phyloP scores from a whole-genome alignment of 129 eudicot genomes.

The Ambrosia trifida region DNA sequence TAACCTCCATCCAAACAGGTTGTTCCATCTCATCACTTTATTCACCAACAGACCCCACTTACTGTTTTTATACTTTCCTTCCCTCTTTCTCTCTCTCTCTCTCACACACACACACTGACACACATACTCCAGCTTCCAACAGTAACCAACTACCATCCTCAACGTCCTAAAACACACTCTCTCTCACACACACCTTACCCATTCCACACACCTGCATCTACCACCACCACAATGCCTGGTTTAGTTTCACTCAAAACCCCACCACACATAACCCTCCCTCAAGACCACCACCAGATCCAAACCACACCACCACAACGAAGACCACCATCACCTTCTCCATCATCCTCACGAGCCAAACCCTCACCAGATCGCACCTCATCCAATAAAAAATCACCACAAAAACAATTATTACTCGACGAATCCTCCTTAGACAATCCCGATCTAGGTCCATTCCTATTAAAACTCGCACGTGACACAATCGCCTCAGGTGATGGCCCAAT shows the following conservation, averaged over 20 bases:
- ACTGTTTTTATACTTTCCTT: constrained; percentile 29
- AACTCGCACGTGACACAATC: constrained; percentile 87
- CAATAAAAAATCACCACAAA: too few relatives aligned
- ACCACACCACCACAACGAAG: constrained; percentile 61
- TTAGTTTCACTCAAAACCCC: constrained; percentile 85
- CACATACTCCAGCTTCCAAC: constrained; percentile 14
- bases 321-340: constrained; percentile 86
- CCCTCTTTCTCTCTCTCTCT: neutral
- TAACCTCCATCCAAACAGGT: constrained; percentile 33
- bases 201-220: neutral
- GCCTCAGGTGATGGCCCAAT: constrained; percentile 92
- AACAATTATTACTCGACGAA: too few relatives aligned
- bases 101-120: too few relatives aligned
- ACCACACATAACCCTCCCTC: constrained; percentile 59
- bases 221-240: constrained; percentile 59
- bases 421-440: too few relatives aligned
- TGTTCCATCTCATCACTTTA: constrained; percentile 38
- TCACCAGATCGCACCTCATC: too few relatives aligned
- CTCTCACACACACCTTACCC: constrained; percentile 4
- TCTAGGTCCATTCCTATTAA: constrained; percentile 32
- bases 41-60: constrained; percentile 17
- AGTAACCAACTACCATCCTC: constrained; percentile 29
- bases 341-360: constrained; percentile 4
- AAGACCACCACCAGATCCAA: constrained; percentile 72
- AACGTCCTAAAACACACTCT: neutral